phyloP scores from a whole-genome alignment of 2,329 filamentous ascomycete genomes.

The Phialophora tarda region DNA sequence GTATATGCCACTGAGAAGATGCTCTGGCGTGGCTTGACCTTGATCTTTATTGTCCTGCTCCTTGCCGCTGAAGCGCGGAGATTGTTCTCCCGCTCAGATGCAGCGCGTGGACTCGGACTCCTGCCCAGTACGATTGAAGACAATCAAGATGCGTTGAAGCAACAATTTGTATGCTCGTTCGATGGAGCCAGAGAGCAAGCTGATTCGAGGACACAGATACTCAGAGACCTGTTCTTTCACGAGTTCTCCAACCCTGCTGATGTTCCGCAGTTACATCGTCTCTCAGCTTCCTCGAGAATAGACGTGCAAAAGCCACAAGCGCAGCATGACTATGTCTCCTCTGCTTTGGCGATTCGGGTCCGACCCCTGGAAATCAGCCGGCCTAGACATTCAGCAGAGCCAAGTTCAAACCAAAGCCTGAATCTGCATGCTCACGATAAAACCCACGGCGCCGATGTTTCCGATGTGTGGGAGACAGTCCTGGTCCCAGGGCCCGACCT shows the following conservation, averaged over 20 bases:
- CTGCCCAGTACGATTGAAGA: neutral
- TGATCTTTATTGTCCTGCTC: neutral
- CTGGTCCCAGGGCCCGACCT: constrained; percentile 34
- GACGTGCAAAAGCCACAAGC: neutral
- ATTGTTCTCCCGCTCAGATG: neutral
- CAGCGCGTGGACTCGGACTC: neutral
- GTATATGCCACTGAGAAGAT: neutral
- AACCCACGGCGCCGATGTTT: neutral
- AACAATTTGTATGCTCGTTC: neutral
- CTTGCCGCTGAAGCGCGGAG: neutral
- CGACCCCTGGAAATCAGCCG: neutral
- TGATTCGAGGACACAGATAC: neutral
- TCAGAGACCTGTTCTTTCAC: neutral
- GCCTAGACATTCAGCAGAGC: neutral
- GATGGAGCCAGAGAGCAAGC: neutral
- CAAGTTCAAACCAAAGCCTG: neutral
- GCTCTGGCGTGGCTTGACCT: neutral
- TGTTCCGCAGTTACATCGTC: neutral
- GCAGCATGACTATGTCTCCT: neutral
- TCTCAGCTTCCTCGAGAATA: neutral
- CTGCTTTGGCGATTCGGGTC: neutral
- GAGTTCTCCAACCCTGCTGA: neutral
- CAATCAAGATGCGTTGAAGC: neutral
- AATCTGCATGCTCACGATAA: neutral
- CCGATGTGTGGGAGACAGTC: neutral